These are phyloP conservation scores for Claviceps sp. DNA, from an alignment of 2,329 filamentous ascomycete genomes.

Conservation along the genomic window DNA sequence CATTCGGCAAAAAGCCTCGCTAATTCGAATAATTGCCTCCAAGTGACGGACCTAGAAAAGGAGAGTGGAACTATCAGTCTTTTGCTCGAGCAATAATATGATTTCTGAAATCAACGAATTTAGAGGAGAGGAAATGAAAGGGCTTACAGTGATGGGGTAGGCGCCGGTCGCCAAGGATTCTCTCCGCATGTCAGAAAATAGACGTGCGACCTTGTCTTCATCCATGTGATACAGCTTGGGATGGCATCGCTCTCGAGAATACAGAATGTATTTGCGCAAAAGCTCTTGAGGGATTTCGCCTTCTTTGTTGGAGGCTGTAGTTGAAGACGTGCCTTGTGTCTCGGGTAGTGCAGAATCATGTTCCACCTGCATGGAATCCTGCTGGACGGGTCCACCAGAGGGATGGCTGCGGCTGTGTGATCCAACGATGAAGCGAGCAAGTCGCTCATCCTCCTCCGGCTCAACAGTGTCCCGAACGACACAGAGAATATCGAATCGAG, in stretches of 20 bases:
- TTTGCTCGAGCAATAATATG: background rate
- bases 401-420: conserved; percentile 88
- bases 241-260: conserved; percentile 74
- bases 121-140: background rate
- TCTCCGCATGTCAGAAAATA: conserved; percentile 92
- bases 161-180: conserved; percentile 89
- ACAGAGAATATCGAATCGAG: conserved; percentile 93
- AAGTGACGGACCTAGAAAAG: conserved; percentile 74
- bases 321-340: conserved; percentile 16
- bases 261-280: conserved; percentile 91
- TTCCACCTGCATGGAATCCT: conserved; percentile 49
- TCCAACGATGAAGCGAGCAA: conserved; percentile 88
- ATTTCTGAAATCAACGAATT: background rate
- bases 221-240: conserved; percentile 97
- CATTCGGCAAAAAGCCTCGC: conserved; percentile 94
- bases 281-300: conserved; percentile 83
- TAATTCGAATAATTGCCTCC: conserved; percentile 93
- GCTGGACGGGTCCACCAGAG: conserved; percentile 31
- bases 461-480: conserved; percentile 94
- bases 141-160: conserved; percentile 89
- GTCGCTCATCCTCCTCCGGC: conserved; percentile 77
- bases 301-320: conserved; percentile 22
- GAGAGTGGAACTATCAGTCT: background rate
- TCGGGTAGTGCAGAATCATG: conserved; percentile 34
- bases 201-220: conserved; percentile 84